phyloP scores from a whole-genome alignment of 352 stramenopile genomes.

The Albugo laibachii region DNA sequence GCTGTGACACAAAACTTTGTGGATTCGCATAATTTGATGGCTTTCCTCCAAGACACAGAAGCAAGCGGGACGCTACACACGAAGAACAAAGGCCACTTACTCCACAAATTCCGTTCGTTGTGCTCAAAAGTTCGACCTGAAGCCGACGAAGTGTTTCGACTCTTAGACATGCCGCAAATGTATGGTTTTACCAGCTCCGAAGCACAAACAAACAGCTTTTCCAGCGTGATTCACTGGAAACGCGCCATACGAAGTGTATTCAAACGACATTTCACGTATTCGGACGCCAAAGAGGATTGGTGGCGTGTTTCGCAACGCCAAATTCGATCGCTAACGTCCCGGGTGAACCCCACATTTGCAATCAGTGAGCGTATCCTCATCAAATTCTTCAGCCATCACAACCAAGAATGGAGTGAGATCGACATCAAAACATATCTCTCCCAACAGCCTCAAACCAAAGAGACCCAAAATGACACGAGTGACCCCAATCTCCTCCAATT shows the following conservation, averaged over 20 bases:
- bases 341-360: constrained; percentile 59
- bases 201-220: no score
- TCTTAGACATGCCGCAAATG: constrained; percentile 29
- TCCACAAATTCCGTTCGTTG: no score
- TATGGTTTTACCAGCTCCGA: not conserved
- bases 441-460: constrained; percentile 4
- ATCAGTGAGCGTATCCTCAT: constrained; percentile 33
- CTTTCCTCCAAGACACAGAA: constrained; percentile 47
- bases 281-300: constrained; percentile 9
- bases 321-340: constrained; percentile 16
- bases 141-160: constrained; percentile 39
- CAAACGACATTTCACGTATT: constrained; percentile 12
- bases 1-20: constrained; percentile 94
- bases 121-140: constrained; percentile 15
- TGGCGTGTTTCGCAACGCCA: no score
- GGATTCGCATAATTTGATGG: constrained; percentile 56
- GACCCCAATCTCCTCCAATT: constrained; percentile 21
- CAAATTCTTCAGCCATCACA: constrained; percentile 76
- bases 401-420: constrained; percentile 65
- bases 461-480: constrained; percentile 11
- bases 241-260: not conserved
- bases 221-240: no score
- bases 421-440: constrained; percentile 45
- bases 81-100: no score
- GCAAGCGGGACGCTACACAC: no score